Evolutionary conservation across 768 basidiomycete genomes (phyloP).

Genomic region (Russula emetica): DNA sequence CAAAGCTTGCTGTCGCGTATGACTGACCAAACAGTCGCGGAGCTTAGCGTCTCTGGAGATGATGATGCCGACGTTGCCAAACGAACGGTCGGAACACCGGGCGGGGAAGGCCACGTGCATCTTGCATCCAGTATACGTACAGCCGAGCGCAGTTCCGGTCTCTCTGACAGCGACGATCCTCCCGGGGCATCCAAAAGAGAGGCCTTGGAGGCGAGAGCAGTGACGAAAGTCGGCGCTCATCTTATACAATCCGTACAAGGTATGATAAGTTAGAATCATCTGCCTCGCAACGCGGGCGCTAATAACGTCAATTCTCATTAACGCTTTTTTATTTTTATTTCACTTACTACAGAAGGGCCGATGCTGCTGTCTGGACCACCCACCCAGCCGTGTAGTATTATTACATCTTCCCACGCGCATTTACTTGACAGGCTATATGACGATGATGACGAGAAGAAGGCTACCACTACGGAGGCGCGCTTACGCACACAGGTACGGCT

Average conservation of each 20-base stretch:
- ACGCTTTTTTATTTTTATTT: no score
- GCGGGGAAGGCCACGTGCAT: background rate
- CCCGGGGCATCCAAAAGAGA: background rate
- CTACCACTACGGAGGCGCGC: conserved; percentile 29
- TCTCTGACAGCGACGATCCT: conserved; percentile 16
- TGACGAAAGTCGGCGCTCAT: conserved; percentile 10
- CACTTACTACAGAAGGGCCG: background rate
- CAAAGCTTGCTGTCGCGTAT: background rate
- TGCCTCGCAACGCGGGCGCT: conserved; percentile 20
- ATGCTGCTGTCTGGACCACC: no score
- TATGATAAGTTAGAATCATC: conserved; percentile 5
- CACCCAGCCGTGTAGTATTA: conserved; percentile 8
- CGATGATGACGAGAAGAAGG: conserved; percentile 36
- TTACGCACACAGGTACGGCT: conserved; percentile 27
- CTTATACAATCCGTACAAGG: conserved; percentile 3
- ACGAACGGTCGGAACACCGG: background rate
- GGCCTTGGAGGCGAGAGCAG: background rate
- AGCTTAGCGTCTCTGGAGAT: background rate
- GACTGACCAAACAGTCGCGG: conserved; percentile 4
- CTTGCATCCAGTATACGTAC: background rate
- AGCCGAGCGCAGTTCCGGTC: conserved; percentile 3
- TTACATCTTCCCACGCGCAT: conserved; percentile 34
- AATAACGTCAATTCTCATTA: background rate
- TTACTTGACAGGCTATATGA: conserved; percentile 43
- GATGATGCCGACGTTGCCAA: conserved; percentile 1